These are phyloP conservation scores for Wickerhamiella australiensis DNA, from an alignment of 805 yeast genomes.

Conservation along the genomic window DNA sequence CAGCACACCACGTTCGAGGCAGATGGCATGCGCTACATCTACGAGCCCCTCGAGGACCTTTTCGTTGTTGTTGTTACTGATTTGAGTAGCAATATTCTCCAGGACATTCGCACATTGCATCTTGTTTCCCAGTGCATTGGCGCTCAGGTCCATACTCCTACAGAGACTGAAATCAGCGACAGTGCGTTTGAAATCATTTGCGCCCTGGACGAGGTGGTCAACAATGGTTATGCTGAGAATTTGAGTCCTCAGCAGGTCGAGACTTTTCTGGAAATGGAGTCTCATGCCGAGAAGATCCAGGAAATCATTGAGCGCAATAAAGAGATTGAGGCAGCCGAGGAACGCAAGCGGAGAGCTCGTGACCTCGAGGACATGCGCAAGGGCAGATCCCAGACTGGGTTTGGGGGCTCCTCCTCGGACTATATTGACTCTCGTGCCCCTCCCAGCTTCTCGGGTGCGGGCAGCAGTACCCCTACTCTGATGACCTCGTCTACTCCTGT, in stretches of 20 bases:
- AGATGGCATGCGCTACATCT: constrained; percentile 81
- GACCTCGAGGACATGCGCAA: constrained; percentile 52
- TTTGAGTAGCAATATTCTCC: constrained; percentile 79
- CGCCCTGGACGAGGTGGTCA: constrained; percentile 89
- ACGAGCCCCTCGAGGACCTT: constrained; percentile 89
- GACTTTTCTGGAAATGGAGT: constrained; percentile 91
- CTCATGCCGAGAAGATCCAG: constrained; percentile 96
- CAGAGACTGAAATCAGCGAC: constrained; percentile 67
- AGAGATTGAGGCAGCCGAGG: constrained; percentile 93
- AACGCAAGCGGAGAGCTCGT: constrained; percentile 88
- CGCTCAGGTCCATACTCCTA: constrained; percentile 42
- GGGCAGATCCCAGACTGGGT: constrained; percentile 23
- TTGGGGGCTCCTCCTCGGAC: constrained; percentile 14
- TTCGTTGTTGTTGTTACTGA: constrained; percentile 86
- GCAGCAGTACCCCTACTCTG: not conserved
- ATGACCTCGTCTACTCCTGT: not conserved
- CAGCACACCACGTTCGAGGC: constrained; percentile 94
- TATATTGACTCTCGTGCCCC: constrained; percentile 2
- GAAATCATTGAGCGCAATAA: constrained; percentile 94
- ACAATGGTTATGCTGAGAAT: constrained; percentile 82
- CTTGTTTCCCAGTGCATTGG: constrained; percentile 73
- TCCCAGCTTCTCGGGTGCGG: not conserved
- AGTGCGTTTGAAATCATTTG: constrained; percentile 79
- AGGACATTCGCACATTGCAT: constrained; percentile 86
- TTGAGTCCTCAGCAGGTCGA: constrained; percentile 68